Evolutionary conservation across 2,329 filamentous ascomycete species (phyloP), one percentile per base, ranked within the genome.

Genomic region (Apiospora saccharicola): DNA sequence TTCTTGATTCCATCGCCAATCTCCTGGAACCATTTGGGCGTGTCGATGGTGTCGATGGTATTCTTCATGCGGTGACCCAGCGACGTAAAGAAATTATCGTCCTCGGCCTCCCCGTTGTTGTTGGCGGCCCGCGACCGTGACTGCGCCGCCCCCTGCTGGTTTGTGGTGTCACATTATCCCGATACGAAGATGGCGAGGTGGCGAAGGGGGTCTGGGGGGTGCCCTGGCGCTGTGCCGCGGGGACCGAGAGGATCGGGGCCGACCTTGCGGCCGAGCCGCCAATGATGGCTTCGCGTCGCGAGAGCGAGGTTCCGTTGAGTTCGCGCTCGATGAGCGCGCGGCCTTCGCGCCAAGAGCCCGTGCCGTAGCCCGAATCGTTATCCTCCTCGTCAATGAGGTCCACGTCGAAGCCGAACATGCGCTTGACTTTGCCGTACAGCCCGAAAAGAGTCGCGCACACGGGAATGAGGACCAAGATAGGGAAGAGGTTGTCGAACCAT

Each of bases 291-390:
- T 86, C 83, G 24, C 86, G 83, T 69, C 87, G 84, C 73, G 87
- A 83, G 57, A 88, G 86, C 3, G 89, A 88, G 47, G 87, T 88
- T 19, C 92, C 92, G 73, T 91, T 90, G 10, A 95, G 82, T 80
- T 98, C 96, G 41, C 94, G 90, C 75, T 98, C 94, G 74, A 99
- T 97, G 41, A 99, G 88, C 69, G 95, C 93, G 69, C 94, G 90
- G 3, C 96, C 96, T 83, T 98, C 96, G 67, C 95, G 90, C 96
- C 96, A 98, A 1, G 92, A 92, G 1, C 94, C 94, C 0, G 92
- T 91, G 19, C 94, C 94, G 75, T 92, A 94, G 3, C 89, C 89
- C 3, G 86, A 86, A 8, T 87, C 85, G 69, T 89, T 90, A 37
- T 91, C 90, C 26, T 90, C 89, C 16, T 92, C 90, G 47, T 94